These are phyloP conservation scores for Arthroderma uncinatum DNA, from an alignment of 2,329 filamentous ascomycete species.

Conservation along the genomic window DNA sequence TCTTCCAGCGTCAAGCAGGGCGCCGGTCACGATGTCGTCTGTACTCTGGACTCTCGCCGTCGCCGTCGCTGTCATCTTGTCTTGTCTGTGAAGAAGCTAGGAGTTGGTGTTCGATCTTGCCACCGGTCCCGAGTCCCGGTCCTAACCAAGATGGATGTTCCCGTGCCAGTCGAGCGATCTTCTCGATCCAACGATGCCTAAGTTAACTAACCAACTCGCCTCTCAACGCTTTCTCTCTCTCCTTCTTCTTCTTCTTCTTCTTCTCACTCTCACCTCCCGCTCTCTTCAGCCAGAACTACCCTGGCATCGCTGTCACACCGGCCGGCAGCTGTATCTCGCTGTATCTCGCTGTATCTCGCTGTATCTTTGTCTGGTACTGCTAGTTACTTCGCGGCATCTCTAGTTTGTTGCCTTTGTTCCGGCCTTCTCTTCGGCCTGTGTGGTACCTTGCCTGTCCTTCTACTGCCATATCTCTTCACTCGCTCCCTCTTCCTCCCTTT, in stretches of 20 bases:
- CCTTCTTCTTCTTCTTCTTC: neutral
- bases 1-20: too few relatives aligned
- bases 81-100: neutral
- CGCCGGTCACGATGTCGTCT: too few relatives aligned
- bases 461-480: neutral
- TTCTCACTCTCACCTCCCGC: neutral
- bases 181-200: neutral
- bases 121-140: neutral
- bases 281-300: neutral
- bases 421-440: neutral
- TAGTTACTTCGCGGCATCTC: conserved; percentile 1
- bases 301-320: neutral
- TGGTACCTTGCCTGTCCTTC: conserved; percentile 4
- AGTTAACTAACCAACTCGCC: conserved; percentile 1
- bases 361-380: neutral
- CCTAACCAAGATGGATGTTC: conserved; percentile 3
- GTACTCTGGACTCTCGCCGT: too few relatives aligned
- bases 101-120: neutral
- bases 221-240: conserved; percentile 7
- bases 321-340: neutral
- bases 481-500: neutral
- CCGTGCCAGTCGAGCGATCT: conserved; percentile 8
- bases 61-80: too few relatives aligned
- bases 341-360: too few relatives aligned
- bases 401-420: neutral